Evolutionary conservation across 805 yeast species (phyloP), one percentile per base, ranked within the genome.

Genomic region (Grigorovia transvaalensis): DNA sequence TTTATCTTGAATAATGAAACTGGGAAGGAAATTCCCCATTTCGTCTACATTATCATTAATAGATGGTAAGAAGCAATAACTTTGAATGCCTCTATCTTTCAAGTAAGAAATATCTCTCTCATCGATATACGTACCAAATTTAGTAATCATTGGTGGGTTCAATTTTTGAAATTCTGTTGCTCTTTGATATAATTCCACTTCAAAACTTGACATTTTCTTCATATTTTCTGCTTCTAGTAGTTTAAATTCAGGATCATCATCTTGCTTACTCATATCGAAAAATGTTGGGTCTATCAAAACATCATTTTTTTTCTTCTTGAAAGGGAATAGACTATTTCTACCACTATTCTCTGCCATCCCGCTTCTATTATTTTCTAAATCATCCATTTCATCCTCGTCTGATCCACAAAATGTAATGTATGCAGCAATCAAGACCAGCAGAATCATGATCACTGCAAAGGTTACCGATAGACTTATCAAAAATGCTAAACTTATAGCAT

Each of bases 21-120:
- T 66, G 11, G 71, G 71, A 47, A 66, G 50, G 47, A 68, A 68
- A 48, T 61, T 61, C 2, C 71, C 69, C 29, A 54, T 53, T 30
- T 56, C 55, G 49, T 63, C 67, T 11, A 66, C 63, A 50, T 66
- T 64, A 49, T 67, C 71, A 51, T 68, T 67, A 2, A 66, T 65
- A 44, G 67, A 64, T 4, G 71, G 69, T 38, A 66, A 52, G 38
- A 68, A 60, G 49, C 55, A 64, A 51, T 64, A 68, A 27, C 68
- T 61, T 55, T 67, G 70, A 18, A 68, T 62, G 4, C 71, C 71
- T 27, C 71, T 57, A 49, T 66, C 71, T 46, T 62, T 64, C 27
- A 68, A 61, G 47, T 61, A 57, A 45, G 62, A 62, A 30, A 54
- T 51, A 50, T 66, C 66, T 23, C 56, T 54, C 12, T 56, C 56